Evolutionary conservation across 495 filamentous ascomycete species (phyloP).

Genomic region (Penicillium pancosmium): DNA sequence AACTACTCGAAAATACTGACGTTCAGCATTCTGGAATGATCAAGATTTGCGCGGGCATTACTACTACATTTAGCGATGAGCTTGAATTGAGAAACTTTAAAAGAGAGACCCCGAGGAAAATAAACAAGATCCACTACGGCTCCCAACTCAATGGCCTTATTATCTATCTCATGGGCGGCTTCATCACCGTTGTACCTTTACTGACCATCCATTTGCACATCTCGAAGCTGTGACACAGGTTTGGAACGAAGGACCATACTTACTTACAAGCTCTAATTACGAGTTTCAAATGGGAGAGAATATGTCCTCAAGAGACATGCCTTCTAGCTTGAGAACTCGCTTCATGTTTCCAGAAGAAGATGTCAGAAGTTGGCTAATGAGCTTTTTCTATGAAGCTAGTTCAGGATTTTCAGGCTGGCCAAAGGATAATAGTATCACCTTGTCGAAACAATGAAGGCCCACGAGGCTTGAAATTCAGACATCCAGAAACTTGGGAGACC

Average conservation of each 20-base stretch:
- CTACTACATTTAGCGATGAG: neutral
- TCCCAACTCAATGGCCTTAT: neutral
- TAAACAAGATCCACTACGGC: neutral
- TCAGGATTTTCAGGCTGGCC: neutral
- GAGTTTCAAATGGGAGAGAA: neutral
- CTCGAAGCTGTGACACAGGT: neutral
- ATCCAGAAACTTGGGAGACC: neutral
- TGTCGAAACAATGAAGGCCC: neutral
- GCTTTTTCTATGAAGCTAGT: neutral
- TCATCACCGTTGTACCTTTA: neutral
- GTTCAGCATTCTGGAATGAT: neutral
- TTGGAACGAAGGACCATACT: neutral
- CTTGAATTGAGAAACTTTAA: neutral
- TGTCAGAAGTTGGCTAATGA: neutral
- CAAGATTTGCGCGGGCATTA: neutral
- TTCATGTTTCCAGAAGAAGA: neutral
- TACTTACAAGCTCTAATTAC: neutral
- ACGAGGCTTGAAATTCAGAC: neutral
- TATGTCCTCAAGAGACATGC: neutral
- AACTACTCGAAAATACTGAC: neutral
- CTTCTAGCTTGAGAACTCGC: neutral
- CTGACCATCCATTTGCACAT: constrained; percentile 1
- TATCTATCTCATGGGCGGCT: neutral
- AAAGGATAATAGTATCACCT: neutral
- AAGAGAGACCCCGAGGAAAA: neutral